These are phyloP conservation scores for Penicillium flavigenum DNA, from an alignment of 495 filamentous ascomycete genomes.

Conservation along the genomic window DNA sequence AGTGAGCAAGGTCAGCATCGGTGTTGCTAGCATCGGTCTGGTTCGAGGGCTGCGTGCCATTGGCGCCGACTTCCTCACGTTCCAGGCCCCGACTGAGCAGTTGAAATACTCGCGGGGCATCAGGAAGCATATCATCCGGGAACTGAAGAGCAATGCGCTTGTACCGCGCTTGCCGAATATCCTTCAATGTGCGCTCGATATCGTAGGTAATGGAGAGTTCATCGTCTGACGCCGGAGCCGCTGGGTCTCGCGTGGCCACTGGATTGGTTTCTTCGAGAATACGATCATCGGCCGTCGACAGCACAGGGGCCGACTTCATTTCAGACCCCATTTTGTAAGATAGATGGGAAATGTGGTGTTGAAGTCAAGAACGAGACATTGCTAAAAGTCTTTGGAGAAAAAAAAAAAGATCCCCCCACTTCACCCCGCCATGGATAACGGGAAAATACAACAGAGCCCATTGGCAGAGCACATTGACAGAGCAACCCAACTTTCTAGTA, in stretches of 20 bases:
- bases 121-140: slow-evolving; percentile 83
- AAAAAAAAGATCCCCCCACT: slow-evolving; percentile 37
- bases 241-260: slow-evolving; percentile 30
- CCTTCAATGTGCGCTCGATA: slow-evolving; percentile 73
- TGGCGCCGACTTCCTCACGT: slow-evolving; percentile 25
- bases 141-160: slow-evolving; percentile 86
- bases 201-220: slow-evolving; percentile 81
- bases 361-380: neutral
- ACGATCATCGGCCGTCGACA: slow-evolving; percentile 85
- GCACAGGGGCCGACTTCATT: slow-evolving; percentile 62
- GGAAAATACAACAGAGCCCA: slow-evolving; percentile 28
- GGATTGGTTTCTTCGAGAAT: slow-evolving; percentile 60
- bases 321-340: slow-evolving; percentile 32
- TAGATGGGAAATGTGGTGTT: slow-evolving; percentile 13
- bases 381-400: slow-evolving; percentile 21
- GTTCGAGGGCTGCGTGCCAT: slow-evolving; percentile 14
- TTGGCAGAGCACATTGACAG: slow-evolving; percentile 16
- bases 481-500: neutral
- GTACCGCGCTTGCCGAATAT: slow-evolving; percentile 70
- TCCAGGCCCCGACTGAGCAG: slow-evolving; percentile 62
- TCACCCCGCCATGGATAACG: slow-evolving; percentile 39
- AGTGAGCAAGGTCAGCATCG: slow-evolving; percentile 25
- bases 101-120: slow-evolving; percentile 79
- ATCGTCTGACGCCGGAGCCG: slow-evolving; percentile 56
- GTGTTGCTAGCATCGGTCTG: slow-evolving; percentile 17